Conservation (phyloP, 2,329 filamentous ascomycete genomes). For the Colletotrichum theobromicola region DNA sequence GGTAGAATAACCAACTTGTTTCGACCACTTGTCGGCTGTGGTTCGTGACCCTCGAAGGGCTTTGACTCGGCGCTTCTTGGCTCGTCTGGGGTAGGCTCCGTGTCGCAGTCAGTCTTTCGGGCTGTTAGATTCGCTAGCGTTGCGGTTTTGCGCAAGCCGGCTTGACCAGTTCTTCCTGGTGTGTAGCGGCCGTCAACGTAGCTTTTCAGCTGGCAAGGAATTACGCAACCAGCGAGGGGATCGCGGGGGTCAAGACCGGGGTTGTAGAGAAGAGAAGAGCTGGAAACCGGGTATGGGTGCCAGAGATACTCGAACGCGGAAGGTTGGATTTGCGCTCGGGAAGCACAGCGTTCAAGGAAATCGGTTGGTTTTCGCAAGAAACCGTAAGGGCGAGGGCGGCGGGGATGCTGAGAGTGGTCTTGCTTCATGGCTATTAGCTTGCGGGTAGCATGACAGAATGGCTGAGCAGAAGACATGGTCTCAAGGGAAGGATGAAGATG, state of each 20-base stretch:
- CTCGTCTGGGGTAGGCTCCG: not conserved
- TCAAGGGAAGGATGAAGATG: not conserved
- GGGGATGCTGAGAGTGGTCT: not conserved
- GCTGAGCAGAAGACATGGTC: not conserved
- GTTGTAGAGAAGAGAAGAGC: not conserved
- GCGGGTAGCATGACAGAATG: not conserved
- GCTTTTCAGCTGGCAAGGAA: not conserved
- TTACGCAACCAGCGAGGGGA: not conserved
- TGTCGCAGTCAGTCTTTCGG: not conserved
- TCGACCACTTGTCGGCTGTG: not conserved
- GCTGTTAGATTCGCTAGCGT: not conserved
- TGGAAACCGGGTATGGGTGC: not conserved
- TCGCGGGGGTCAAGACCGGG: not conserved
- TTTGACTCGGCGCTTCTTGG: not conserved
- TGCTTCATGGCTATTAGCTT: slow-evolving; percentile 1
- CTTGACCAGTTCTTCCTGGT: not conserved
- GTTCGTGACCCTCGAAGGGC: not conserved
- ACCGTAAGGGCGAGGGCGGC: not conserved
- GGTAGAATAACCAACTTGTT: not conserved
- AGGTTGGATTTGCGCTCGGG: not conserved
- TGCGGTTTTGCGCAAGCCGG: not conserved
- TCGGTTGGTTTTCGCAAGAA: not conserved
- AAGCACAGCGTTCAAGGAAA: not conserved
- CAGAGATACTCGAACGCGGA: not conserved
- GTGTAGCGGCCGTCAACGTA: not conserved